phyloP scores from a whole-genome alignment of 495 filamentous ascomycete species.

The Penicillium antarcticum region DNA sequence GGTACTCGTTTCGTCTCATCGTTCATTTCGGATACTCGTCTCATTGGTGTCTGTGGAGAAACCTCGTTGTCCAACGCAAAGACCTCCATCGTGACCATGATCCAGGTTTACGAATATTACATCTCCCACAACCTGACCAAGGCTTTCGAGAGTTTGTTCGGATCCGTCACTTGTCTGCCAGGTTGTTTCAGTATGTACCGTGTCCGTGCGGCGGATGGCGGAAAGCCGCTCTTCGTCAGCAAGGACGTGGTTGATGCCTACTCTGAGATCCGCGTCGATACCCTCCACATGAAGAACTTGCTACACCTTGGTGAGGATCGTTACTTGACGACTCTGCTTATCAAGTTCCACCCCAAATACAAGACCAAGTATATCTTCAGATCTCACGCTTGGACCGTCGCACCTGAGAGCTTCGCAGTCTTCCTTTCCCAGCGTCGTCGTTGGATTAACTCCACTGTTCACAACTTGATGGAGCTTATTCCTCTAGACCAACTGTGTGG shows the following conservation, averaged over 20 bases:
- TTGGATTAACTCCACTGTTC: conserved; percentile 99
- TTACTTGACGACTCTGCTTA: conserved; percentile 89
- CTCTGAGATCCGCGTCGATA: conserved; percentile 90
- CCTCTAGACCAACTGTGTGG: conserved; percentile 91
- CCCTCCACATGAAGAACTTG: conserved; percentile 98
- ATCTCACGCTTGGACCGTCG: conserved; percentile 93
- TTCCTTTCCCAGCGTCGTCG: conserved; percentile 97
- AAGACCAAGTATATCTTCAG: conserved; percentile 96
- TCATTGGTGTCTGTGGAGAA: conserved; percentile 93
- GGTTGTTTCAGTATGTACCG: conserved; percentile 99
- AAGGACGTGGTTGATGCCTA: conserved; percentile 84
- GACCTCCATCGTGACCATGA: conserved; percentile 92
- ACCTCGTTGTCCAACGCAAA: conserved; percentile 92
- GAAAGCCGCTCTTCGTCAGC: conserved; percentile 94
- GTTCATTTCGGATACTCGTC: conserved; percentile 84
- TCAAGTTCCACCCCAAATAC: conserved; percentile 89
- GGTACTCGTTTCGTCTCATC: conserved; percentile 89
- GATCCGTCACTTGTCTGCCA: conserved; percentile 93
- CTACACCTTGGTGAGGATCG: conserved; percentile 90
- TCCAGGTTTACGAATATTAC: conserved; percentile 99
- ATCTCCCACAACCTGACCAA: conserved; percentile 98
- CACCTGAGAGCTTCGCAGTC: conserved; percentile 87
- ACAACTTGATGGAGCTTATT: conserved; percentile 95
- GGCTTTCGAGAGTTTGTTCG: conserved; percentile 97
- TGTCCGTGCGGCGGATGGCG: conserved; percentile 86